Conservation (phyloP, 768 basidiomycete genomes). For the Lactarius deliciosus region DNA sequence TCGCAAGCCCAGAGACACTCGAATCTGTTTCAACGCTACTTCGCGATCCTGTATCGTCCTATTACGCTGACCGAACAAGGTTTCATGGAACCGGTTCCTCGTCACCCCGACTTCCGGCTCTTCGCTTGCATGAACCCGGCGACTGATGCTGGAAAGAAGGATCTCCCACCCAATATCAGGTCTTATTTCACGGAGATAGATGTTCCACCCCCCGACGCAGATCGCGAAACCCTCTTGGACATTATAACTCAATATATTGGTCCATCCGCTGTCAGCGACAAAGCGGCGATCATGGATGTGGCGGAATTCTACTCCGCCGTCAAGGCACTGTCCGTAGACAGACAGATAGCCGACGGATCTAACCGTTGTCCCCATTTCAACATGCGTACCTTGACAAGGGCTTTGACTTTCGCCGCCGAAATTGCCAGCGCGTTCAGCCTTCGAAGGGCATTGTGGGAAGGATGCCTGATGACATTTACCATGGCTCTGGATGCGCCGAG, state of each 20-base stretch:
- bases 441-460: slow-evolving; percentile 90
- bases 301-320: slow-evolving; percentile 87
- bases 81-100: slow-evolving; percentile 81
- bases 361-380: slow-evolving; percentile 94
- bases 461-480: slow-evolving; percentile 96
- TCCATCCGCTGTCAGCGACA: slow-evolving; percentile 77
- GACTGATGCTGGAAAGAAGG: slow-evolving; percentile 97
- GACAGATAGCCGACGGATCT: slow-evolving; percentile 88
- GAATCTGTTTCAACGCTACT: slow-evolving; percentile 90
- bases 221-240: slow-evolving; percentile 82
- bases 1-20: slow-evolving; percentile 90
- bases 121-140: slow-evolving; percentile 99
- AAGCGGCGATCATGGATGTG: slow-evolving; percentile 82
- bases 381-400: slow-evolving; percentile 92
- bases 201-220: slow-evolving; percentile 90
- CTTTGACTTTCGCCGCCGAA: slow-evolving; percentile 86
- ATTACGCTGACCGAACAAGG: slow-evolving; percentile 94
- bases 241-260: slow-evolving; percentile 92
- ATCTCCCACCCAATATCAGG: slow-evolving; percentile 87
- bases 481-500: slow-evolving; percentile 85
- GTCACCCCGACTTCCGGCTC: slow-evolving; percentile 93
- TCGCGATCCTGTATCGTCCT: slow-evolving; percentile 79
- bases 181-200: slow-evolving; percentile 94
- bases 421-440: slow-evolving; percentile 74
- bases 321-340: slow-evolving; percentile 68